phyloP scores from a whole-genome alignment of 192 early-diverging fungal species.

The Backusella westeae region DNA sequence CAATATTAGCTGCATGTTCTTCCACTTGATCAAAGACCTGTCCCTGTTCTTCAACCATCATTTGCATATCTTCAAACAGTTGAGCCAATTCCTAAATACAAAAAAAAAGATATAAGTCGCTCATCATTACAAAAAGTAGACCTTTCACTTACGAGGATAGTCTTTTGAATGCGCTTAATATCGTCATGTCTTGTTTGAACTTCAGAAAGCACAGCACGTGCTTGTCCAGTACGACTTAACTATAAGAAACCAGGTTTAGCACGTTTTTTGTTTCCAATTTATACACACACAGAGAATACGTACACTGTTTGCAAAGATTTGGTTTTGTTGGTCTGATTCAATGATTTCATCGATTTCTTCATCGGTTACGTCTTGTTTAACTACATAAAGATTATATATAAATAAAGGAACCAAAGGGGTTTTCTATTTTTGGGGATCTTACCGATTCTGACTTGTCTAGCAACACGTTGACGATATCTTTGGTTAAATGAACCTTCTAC shows the following conservation, averaged over 20 bases:
- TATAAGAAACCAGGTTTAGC: conserved; percentile 48
- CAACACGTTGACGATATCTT: conserved; percentile 79
- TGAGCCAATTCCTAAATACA: conserved; percentile 71
- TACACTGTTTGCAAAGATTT: conserved; percentile 80
- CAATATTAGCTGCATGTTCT: conserved; percentile 45
- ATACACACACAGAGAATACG: background rate
- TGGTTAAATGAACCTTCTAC: conserved; percentile 72
- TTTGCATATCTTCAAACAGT: conserved; percentile 85
- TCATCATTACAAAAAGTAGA: background rate
- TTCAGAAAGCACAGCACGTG: conserved; percentile 68
- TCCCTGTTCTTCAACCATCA: conserved; percentile 76
- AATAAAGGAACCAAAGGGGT: background rate
- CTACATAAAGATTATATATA: conserved; percentile 19
- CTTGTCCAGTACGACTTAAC: conserved; percentile 67
- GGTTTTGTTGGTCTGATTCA: conserved; percentile 62
- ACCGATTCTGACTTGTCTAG: conserved; percentile 71
- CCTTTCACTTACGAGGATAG: conserved; percentile 61
- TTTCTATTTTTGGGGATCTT: background rate
- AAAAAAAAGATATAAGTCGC: background rate
- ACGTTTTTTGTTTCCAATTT: conserved; percentile 22
- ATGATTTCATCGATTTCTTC: conserved; percentile 72
- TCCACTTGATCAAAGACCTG: conserved; percentile 73
- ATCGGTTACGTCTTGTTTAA: conserved; percentile 71
- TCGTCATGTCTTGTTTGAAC: conserved; percentile 83
- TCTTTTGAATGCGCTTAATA: conserved; percentile 82